Conservation (phyloP, 2,329 filamentous ascomycete species). For the Leptoxyphium fumago region DNA sequence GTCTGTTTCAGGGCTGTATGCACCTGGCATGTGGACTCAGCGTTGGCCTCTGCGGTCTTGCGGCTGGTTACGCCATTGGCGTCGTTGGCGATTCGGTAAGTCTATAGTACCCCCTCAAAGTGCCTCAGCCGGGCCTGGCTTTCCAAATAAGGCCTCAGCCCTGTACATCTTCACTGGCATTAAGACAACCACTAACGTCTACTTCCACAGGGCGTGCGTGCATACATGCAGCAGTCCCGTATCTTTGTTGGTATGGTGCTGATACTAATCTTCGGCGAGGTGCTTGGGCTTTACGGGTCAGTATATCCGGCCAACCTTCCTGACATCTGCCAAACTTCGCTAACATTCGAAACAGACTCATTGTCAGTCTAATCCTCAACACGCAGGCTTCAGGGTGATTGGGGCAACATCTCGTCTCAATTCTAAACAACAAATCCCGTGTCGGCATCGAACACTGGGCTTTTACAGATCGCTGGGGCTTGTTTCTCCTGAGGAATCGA, state of each 20-base stretch:
- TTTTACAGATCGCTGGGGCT: not conserved
- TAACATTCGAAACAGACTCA: slow-evolving; percentile 45
- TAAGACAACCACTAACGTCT: not conserved
- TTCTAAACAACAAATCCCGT: not conserved
- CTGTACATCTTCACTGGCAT: not conserved
- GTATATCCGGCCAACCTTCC: slow-evolving; percentile 17
- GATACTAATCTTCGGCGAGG: slow-evolving; percentile 96
- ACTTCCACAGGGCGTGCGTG: slow-evolving; percentile 54
- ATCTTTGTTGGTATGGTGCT: slow-evolving; percentile 98
- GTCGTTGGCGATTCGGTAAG: slow-evolving; percentile 78
- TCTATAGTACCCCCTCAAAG: slow-evolving; percentile 1
- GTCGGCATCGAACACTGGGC: not conserved
- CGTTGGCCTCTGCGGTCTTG: slow-evolving; percentile 82
- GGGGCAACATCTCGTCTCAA: not conserved
- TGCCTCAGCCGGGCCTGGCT: too few species aligned
- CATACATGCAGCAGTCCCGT: slow-evolving; percentile 90
- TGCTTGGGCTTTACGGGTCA: slow-evolving; percentile 90
- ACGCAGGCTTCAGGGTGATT: slow-evolving; percentile 31
- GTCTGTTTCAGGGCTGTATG: slow-evolving; percentile 83
- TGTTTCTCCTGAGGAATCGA: not conserved
- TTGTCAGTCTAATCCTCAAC: slow-evolving; percentile 86
- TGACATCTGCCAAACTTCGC: not conserved
- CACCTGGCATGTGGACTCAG: slow-evolving; percentile 82
- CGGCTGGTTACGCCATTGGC: slow-evolving; percentile 92
- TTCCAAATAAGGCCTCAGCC: too few species aligned